Percentiles rank a stretch among this genome's conserved stretches.
Conservation (phyloP, 805 yeast genomes). For the Myxozyma vanderwaltii region DNA sequence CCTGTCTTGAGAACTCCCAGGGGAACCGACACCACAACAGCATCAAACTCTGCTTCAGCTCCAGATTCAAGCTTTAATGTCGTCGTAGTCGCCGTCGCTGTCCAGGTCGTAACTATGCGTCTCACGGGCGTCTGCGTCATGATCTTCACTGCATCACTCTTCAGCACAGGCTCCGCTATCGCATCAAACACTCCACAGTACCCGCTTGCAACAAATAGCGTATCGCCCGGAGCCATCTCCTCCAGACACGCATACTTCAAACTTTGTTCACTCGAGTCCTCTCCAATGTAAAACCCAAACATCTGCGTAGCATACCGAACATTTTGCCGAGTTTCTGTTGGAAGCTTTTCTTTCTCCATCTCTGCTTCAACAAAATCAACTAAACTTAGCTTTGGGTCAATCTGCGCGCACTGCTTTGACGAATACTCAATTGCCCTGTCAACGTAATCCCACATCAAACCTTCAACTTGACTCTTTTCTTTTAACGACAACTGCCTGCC, state of each 20-base stretch:
- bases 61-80: background rate
- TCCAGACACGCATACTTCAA: slow-evolving; percentile 31
- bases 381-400: slow-evolving; percentile 19
- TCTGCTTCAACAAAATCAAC: slow-evolving; percentile 14
- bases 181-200: slow-evolving; percentile 16
- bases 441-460: slow-evolving; percentile 30
- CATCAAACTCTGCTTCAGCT: slow-evolving; percentile 31
- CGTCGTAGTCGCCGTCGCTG: background rate
- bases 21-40: slow-evolving; percentile 40
- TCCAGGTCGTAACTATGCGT: background rate
- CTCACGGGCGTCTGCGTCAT: slow-evolving; percentile 10
- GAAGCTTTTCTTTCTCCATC: background rate
- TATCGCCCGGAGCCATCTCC: slow-evolving; percentile 34
- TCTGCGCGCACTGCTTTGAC: slow-evolving; percentile 10
- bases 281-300: slow-evolving; percentile 35
- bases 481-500: slow-evolving; percentile 13
- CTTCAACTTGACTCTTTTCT: slow-evolving; percentile 12
- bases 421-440: slow-evolving; percentile 36
- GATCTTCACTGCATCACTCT: background rate
- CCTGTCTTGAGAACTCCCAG: slow-evolving; percentile 38
- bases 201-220: slow-evolving; percentile 33
- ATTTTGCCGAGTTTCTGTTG: slow-evolving; percentile 9
- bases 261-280: slow-evolving; percentile 31
- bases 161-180: slow-evolving; percentile 12
- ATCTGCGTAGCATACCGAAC: slow-evolving; percentile 10